Evolutionary conservation across 768 basidiomycete genomes (phyloP).

Genomic region (Termitomyces sp.): DNA sequence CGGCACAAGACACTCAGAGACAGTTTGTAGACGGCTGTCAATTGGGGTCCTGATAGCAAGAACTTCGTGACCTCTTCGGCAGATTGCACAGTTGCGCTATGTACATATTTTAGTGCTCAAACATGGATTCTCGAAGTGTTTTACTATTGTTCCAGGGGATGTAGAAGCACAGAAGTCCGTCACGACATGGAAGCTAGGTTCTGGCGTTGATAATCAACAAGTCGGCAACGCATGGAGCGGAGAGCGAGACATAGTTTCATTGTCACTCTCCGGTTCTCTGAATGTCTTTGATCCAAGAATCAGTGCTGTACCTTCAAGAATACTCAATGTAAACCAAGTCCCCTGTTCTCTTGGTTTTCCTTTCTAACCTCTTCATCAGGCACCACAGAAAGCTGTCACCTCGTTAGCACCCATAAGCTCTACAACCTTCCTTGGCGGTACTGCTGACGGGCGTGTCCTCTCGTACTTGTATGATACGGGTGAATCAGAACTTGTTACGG

Average conservation of each 20-base stretch:
- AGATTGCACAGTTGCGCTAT: constrained; percentile 84
- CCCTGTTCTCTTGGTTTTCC: neutral
- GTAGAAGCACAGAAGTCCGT: constrained; percentile 61
- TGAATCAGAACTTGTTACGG: constrained; percentile 42
- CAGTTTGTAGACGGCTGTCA: constrained; percentile 51
- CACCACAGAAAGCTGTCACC: constrained; percentile 78
- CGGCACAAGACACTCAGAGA: neutral
- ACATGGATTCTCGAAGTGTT: neutral
- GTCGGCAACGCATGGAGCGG: constrained; percentile 84
- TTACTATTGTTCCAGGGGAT: constrained; percentile 55
- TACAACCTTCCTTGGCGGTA: constrained; percentile 74
- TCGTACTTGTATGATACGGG: constrained; percentile 49
- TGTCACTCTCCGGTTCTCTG: constrained; percentile 78
- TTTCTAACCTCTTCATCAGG: constrained; percentile 34
- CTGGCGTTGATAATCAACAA: constrained; percentile 77
- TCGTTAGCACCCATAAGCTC: constrained; percentile 39
- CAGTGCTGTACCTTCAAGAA: constrained; percentile 50
- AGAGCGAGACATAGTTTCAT: constrained; percentile 64
- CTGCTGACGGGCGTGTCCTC: constrained; percentile 71
- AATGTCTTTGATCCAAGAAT: constrained; percentile 76
- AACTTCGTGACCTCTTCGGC: constrained; percentile 77
- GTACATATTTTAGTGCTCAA: constrained; percentile 33
- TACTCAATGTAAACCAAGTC: constrained; percentile 47
- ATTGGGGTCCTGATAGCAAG: constrained; percentile 79
- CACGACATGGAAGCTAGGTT: constrained; percentile 67